Conservation (phyloP, 805 yeast genomes). For the Huiozyma sinensis region DNA sequence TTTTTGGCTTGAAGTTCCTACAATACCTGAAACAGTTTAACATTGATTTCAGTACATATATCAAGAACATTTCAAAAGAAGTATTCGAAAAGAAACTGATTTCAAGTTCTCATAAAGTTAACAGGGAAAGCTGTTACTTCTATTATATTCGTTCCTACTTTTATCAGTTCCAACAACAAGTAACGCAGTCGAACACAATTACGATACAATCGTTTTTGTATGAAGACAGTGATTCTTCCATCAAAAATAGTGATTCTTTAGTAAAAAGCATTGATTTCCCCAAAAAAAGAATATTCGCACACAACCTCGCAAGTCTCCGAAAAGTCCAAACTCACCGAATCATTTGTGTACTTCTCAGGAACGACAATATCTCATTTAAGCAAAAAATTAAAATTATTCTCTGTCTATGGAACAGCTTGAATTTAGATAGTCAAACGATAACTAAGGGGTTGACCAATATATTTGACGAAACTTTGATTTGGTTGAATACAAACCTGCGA, state of each 20-base stretch:
- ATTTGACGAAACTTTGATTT: constrained; percentile 15
- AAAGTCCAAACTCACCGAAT: too few species aligned
- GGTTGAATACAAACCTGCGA: constrained; percentile 9
- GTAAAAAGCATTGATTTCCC: too few species aligned
- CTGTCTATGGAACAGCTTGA: constrained; percentile 7
- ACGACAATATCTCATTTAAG: too few species aligned
- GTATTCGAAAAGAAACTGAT: constrained; percentile 13
- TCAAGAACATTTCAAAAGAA: constrained; percentile 13
- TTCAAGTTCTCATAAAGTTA: not conserved
- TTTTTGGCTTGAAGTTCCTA: constrained; percentile 24
- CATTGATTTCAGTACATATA: constrained; percentile 12
- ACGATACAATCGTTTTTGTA: too few species aligned
- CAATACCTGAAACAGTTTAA: constrained; percentile 21
- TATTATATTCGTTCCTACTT: not conserved
- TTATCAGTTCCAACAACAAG: not conserved
- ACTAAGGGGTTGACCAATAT: constrained; percentile 2
- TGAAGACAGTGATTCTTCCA: too few species aligned
- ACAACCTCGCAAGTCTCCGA: too few species aligned
- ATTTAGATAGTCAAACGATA: constrained; percentile 4
- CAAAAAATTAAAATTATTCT: not conserved
- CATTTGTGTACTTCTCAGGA: too few species aligned
- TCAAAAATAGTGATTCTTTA: too few species aligned
- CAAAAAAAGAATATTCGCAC: too few species aligned
- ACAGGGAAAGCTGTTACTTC: not conserved
- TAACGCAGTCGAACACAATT: too few species aligned